Base-by-base conservation (phyloP, 306 rosid genomes). In the Medicago lupulina region DNA sequence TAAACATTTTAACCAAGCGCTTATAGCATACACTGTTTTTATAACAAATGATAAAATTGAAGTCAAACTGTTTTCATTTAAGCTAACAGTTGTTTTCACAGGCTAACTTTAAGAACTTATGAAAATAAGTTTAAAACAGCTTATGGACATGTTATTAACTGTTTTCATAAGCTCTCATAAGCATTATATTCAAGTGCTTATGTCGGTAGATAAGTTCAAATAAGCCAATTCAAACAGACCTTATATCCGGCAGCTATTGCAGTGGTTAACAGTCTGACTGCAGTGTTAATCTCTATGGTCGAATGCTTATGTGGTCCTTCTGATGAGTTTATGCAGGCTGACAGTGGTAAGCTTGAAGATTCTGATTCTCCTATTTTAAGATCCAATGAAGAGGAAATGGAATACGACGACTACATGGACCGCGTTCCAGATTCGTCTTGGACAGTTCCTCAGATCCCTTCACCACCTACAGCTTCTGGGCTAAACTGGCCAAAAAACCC, bases 391-490 rank as follows among this genome's bases (percentile, higher is more conserved):
- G 87, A 87, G 57, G 94, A 86, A 75, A 71, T 86, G 78, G 90
- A 86, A 2, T 87, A 84, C 2, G 82, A 76, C 38, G 96, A 86
- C 12, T 78, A 81, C 89, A 61, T 82, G 61, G 90, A 85, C 75
- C 81, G 79, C 25, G 91, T 85, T 65, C 92, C 96, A 0, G 93
- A 92, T 62, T 73, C 96, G 1, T 86, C 90, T 4, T 88, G 92
- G 92, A 83, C 82, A 3, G 99, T 96, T 73, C 99, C 98, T 49
- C 91, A 89, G 83, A 70, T 89, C 23, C 87, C 93, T 73, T 96
- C 99, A 16, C 99, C 97, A 4, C 98, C 98, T 51, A 96, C 98
- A 25, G 87, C 93, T 47, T 92, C 98, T 0, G 99, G 99, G 11
- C 70, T 95, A 36, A 5, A 84, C 84, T 96, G 98, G 98, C 92